These are phyloP conservation scores for Wickerhamiella infanticola DNA, from an alignment of 1,139 yeast species.

Conservation along the genomic window DNA sequence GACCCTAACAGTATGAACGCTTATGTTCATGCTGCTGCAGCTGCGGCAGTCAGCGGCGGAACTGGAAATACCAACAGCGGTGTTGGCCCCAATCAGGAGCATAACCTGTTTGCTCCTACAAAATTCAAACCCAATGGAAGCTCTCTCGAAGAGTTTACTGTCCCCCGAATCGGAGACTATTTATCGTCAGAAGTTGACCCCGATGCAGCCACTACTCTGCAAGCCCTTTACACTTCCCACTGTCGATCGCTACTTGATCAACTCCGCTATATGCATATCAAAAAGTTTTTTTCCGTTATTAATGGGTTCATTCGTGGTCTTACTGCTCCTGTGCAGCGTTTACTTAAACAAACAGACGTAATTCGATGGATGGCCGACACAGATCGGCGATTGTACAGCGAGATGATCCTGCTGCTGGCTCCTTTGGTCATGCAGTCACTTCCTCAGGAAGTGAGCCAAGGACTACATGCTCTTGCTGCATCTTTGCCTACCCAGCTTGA, in stretches of 20 bases:
- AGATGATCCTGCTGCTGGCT: slow-evolving; percentile 46
- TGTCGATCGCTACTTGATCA: slow-evolving; percentile 48
- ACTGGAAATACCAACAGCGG: slow-evolving; percentile 5
- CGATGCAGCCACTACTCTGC: slow-evolving; percentile 48
- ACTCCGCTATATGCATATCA: slow-evolving; percentile 52
- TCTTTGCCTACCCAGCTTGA: slow-evolving; percentile 19
- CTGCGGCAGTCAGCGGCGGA: slow-evolving; percentile 4
- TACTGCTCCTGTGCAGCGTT: slow-evolving; percentile 48
- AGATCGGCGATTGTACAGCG: slow-evolving; percentile 41
- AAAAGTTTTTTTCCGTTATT: slow-evolving; percentile 40
- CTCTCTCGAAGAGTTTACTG: slow-evolving; percentile 20
- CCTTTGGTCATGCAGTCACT: slow-evolving; percentile 49
- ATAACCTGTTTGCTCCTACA: slow-evolving; percentile 14
- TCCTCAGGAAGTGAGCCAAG: slow-evolving; percentile 38
- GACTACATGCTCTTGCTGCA: slow-evolving; percentile 21
- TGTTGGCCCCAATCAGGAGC: slow-evolving; percentile 12
- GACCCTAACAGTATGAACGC: not conserved
- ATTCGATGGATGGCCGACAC: slow-evolving; percentile 50
- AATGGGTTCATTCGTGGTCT: slow-evolving; percentile 42
- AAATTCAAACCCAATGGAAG: slow-evolving; percentile 4
- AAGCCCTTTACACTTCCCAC: slow-evolving; percentile 46
- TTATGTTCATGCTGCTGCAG: not conserved
- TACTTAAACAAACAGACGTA: slow-evolving; percentile 37
- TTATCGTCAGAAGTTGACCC: slow-evolving; percentile 31
- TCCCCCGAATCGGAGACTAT: slow-evolving; percentile 41